Evolutionary conservation across 352 stramenopile genomes (phyloP), one percentile per base, ranked within the genome.

Genomic region (Bremia lactucae): DNA sequence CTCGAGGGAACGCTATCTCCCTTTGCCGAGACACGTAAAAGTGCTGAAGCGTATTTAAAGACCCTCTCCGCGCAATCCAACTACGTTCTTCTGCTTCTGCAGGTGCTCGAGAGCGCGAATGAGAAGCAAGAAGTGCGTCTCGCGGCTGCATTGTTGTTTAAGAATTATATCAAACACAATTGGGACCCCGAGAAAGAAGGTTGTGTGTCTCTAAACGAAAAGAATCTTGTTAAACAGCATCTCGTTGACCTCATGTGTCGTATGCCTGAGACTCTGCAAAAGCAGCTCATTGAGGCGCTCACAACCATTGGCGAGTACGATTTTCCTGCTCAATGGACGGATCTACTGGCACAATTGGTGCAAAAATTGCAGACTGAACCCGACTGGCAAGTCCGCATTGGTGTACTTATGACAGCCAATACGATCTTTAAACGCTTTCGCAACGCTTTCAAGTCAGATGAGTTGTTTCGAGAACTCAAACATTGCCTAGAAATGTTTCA

Each of bases 211-310:
- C 34, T 65, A 25, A 55, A 61, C 4, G 96, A 99, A 65, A 95
- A 96, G 33, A 62, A 68, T 11, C 54, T 95, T 18, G 96, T 99
- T 44, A 99, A 99, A 74, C 77, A 82, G 41, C 83, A 99, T 64
- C 71, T 99, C n/a, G 95, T 99, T 19, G 84, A 97, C 28, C 83
- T 99, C 46, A 99, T 99, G 95, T 98, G 90, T 54, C 88, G 81
- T 23, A 93, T 96, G 59, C 94, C 95, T 36, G 70, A 92, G 50
- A 66, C 56, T 40, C 76, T 98, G 47, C 89, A 97, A 68, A 77
- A 86, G 36, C 96, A 99, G 65, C 87, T 98, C 44, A 94, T 90
- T 23, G 96, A 98, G 59, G 81, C 93, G 34, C 92, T 99, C 40
- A 83, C 87, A 19, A 94, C 98, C 35, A 98, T 99, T 58, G 87